A percentile compares a stretch with the other conserved stretches of the same genome.
Conservation (phyloP, 2,329 filamentous ascomycete genomes). For the Hyphodiscus sp. region DNA sequence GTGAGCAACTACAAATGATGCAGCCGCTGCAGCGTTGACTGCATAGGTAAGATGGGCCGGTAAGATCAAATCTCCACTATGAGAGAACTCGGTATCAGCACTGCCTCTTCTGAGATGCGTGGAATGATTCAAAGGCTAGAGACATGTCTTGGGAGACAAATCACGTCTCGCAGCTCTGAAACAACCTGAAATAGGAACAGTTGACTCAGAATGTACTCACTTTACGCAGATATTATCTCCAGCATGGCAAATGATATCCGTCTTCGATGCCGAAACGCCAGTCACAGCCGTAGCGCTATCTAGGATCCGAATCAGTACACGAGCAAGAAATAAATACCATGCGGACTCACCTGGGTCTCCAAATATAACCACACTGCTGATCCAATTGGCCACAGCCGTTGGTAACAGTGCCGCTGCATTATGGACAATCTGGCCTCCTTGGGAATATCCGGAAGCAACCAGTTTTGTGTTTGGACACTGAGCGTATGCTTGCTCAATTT, state of each 20-base stretch:
- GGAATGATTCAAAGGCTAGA: too few relatives aligned
- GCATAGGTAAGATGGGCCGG: constrained; percentile 37
- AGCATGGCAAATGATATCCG: constrained; percentile 40
- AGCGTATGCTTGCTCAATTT: constrained; percentile 29
- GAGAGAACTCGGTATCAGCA: too few relatives aligned
- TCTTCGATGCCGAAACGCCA: constrained; percentile 22
- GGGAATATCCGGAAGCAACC: constrained; percentile 35
- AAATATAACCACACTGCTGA: constrained; percentile 37
- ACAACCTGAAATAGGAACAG: too few relatives aligned
- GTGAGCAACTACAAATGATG: constrained; percentile 28
- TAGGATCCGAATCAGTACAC: not conserved
- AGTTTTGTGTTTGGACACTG: constrained; percentile 35
- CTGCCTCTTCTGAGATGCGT: too few relatives aligned
- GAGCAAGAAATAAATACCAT: constrained; percentile 15
- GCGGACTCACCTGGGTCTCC: constrained; percentile 33
- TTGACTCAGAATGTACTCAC: too few relatives aligned
- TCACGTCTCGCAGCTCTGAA: too few relatives aligned
- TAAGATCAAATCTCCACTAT: constrained; percentile 32
- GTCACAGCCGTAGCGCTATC: constrained; percentile 19
- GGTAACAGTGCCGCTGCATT: constrained; percentile 32
- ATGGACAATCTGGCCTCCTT: constrained; percentile 41
- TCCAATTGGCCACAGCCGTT: constrained; percentile 23
- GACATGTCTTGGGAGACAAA: too few relatives aligned
- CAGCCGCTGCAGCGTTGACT: constrained; percentile 31
- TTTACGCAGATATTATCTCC: constrained; percentile 47